A percentile compares a stretch with the other conserved stretches of the same genome.
Evolutionary conservation across 169 alveolate species (phyloP).

Genomic region (Cryptosporidium sp.): DNA sequence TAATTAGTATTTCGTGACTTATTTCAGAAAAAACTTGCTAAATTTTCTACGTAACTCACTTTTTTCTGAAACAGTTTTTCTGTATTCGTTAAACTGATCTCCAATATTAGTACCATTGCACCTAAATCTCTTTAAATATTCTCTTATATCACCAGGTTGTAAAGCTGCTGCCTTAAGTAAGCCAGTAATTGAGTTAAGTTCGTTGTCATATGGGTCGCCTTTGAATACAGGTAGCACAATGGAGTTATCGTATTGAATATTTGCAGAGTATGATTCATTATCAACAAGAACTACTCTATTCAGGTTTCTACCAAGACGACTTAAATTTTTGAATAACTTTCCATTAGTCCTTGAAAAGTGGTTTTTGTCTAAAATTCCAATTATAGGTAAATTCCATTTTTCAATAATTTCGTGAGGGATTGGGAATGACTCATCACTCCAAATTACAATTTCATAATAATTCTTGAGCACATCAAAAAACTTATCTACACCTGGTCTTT

Average conservation of each 20-base stretch:
- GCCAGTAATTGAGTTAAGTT: constrained; percentile 82
- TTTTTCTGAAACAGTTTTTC: constrained; percentile 1
- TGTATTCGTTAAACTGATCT: constrained; percentile 79
- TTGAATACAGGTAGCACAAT: constrained; percentile 83
- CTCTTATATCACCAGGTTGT: constrained; percentile 82
- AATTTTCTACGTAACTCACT: constrained; percentile 21
- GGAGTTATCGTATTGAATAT: constrained; percentile 86
- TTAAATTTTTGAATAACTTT: constrained; percentile 82
- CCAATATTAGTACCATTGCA: constrained; percentile 86
- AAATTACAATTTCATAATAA: constrained; percentile 92
- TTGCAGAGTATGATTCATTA: constrained; percentile 80
- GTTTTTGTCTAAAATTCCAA: constrained; percentile 89
- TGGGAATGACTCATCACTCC: constrained; percentile 93
- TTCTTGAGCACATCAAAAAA: constrained; percentile 88
- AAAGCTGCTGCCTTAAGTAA: constrained; percentile 85
- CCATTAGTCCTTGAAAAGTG: constrained; percentile 85
- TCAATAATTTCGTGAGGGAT: constrained; percentile 88
- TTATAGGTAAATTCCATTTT: constrained; percentile 91
- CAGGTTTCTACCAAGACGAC: constrained; percentile 87
- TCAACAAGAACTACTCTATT: constrained; percentile 88
- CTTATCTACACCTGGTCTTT: constrained; percentile 92
- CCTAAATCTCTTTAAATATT: constrained; percentile 81
- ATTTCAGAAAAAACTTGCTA: constrained; percentile 40
- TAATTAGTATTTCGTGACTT: background rate
- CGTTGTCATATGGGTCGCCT: constrained; percentile 88